These are phyloP conservation scores for Sphagnum contortum DNA, from an alignment of 225 moss, liverwort and hornwort genomes.

Conservation along the genomic window DNA sequence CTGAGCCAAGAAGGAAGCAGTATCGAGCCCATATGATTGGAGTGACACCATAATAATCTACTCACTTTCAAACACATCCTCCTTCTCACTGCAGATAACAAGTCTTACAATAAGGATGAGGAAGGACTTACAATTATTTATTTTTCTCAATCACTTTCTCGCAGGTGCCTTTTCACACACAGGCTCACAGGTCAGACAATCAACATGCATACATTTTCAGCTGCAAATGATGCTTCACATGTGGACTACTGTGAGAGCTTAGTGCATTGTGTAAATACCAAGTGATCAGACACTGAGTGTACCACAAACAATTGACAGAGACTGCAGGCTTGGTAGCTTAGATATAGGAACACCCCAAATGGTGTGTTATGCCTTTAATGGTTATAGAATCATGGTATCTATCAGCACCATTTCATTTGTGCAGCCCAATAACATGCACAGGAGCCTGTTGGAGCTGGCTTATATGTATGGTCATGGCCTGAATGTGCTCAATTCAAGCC, in stretches of 20 bases:
- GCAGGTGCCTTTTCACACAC: conserved; percentile 39
- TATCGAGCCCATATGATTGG: too few relatives aligned
- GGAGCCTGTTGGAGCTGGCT: conserved; percentile 28
- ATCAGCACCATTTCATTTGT: conserved; percentile 39
- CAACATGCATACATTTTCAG: conserved; percentile 27
- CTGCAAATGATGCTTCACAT: conserved; percentile 14
- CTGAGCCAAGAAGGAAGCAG: too few relatives aligned
- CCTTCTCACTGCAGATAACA: too few relatives aligned
- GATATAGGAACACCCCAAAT: conserved; percentile 24
- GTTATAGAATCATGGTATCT: conserved; percentile 24
- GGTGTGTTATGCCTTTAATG: conserved; percentile 13
- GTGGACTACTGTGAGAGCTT: conserved; percentile 21
- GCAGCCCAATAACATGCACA: conserved; percentile 17
- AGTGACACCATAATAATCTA: too few relatives aligned
- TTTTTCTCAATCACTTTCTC: too few relatives aligned
- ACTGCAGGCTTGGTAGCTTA: conserved; percentile 23
- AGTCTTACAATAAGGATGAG: too few relatives aligned
- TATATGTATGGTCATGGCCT: conserved; percentile 23
- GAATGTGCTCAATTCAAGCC: conserved; percentile 4
- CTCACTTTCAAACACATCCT: too few relatives aligned
- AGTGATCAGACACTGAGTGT: conserved; percentile 30
- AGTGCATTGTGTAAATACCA: conserved; percentile 29
- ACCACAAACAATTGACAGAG: conserved; percentile 25
- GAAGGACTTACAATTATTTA: too few relatives aligned
- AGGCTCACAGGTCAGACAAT: conserved; percentile 1